These are phyloP conservation scores for Cyberlindnera japonica DNA, from an alignment of 805 yeast genomes.

Conservation along the genomic window DNA sequence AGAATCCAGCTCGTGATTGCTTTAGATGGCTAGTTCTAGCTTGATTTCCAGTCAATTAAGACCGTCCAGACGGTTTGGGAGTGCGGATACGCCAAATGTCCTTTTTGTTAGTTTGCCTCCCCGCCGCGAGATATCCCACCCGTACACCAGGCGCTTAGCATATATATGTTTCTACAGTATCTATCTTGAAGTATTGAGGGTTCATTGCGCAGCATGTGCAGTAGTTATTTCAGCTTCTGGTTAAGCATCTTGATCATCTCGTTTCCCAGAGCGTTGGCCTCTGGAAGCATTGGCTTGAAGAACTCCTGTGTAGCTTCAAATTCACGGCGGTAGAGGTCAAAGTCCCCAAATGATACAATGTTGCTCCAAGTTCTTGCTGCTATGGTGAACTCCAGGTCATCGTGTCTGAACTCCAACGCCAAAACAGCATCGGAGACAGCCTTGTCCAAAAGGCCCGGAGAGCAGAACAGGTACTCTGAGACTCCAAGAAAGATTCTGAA, in stretches of 20 bases:
- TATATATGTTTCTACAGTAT: no score
- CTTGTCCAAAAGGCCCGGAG: constrained; percentile 77
- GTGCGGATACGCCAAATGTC: constrained; percentile 8
- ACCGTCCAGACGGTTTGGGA: no score
- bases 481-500: constrained; percentile 93
- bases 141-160: background rate
- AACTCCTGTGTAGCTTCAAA: constrained; percentile 82
- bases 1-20: no score
- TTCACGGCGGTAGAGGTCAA: constrained; percentile 60
- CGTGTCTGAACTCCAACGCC: constrained; percentile 71
- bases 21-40: no score
- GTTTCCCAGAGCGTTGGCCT: constrained; percentile 85
- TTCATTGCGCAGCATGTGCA: no score
- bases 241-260: constrained; percentile 76
- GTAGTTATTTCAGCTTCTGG: constrained; percentile 11
- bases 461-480: constrained; percentile 83
- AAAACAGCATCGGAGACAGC: constrained; percentile 69
- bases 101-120: no score
- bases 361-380: constrained; percentile 88
- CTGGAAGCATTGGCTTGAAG: constrained; percentile 81
- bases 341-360: constrained; percentile 72
- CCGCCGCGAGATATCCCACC: constrained; percentile 1
- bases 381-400: constrained; percentile 87
- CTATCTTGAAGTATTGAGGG: no score
- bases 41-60: no score